These are phyloP conservation scores for Earliella scabrosa DNA, from an alignment of 1,284 basidiomycete genomes.

Conservation along the genomic window DNA sequence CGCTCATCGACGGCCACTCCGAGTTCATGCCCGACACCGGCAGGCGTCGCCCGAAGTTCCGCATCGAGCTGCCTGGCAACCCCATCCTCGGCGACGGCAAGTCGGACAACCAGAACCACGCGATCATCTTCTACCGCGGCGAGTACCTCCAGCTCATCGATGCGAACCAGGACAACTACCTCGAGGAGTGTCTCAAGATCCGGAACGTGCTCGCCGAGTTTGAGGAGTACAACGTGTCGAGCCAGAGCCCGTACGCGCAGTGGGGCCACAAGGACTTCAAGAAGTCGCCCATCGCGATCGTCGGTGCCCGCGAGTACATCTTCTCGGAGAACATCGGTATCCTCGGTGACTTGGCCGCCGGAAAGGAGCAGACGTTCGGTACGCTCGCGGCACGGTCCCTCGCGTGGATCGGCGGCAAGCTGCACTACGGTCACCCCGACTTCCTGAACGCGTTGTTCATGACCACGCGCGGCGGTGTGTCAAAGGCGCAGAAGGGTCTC, in stretches of 20 bases:
- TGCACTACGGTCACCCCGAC: slow-evolving; percentile 99
- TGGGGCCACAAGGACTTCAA: slow-evolving; percentile 89
- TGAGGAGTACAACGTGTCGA: slow-evolving; percentile 89
- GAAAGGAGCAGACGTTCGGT: slow-evolving; percentile 99
- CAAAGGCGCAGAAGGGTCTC: slow-evolving; percentile 98
- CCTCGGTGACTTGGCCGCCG: slow-evolving; percentile 96
- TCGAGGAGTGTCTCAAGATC: slow-evolving; percentile 99
- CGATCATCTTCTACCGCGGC: slow-evolving; percentile 98
- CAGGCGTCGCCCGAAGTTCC: slow-evolving; percentile 93
- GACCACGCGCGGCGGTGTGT: slow-evolving; percentile 97
- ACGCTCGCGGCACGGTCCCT: slow-evolving; percentile 94
- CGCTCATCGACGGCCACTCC: slow-evolving; percentile 97
- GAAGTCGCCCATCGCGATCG: slow-evolving; percentile 92
- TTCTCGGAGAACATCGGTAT: slow-evolving; percentile 99
- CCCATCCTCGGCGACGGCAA: slow-evolving; percentile 99
- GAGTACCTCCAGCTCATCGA: slow-evolving; percentile 99
- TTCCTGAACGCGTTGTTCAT: slow-evolving; percentile 98
- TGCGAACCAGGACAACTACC: slow-evolving; percentile 99
- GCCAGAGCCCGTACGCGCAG: slow-evolving; percentile 90
- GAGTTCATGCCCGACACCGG: slow-evolving; percentile 93
- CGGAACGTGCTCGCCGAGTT: slow-evolving; percentile 98
- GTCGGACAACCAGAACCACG: slow-evolving; percentile 99
- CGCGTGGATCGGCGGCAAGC: slow-evolving; percentile 97
- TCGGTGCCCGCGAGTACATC: slow-evolving; percentile 99
- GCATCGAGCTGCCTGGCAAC: slow-evolving; percentile 97